Percentiles rank a stretch among this genome's conserved stretches.
phyloP scores from a whole-genome alignment of 2,329 filamentous ascomycete genomes.

The Fusarium fracticaudum region DNA sequence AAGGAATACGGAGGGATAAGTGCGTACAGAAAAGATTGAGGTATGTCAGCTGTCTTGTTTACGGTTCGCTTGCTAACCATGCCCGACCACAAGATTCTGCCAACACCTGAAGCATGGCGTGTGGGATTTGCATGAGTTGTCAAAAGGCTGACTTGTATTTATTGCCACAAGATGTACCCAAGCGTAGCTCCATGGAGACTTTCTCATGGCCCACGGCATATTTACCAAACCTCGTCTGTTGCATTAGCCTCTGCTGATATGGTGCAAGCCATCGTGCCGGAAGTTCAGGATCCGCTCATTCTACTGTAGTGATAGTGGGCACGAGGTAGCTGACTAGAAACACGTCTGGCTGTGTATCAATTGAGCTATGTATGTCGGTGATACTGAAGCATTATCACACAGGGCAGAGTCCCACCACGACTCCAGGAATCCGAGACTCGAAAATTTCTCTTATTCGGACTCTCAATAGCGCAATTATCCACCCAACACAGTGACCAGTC shows the following conservation, averaged over 20 bases:
- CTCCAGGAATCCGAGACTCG: not conserved
- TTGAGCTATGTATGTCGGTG: not conserved
- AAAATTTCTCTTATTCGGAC: conserved; percentile 2
- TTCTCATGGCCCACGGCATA: not conserved
- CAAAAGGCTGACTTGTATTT: not conserved
- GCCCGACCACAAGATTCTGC: not conserved
- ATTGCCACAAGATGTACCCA: not conserved
- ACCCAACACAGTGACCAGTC: not conserved
- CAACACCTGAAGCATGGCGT: too few species aligned
- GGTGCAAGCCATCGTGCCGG: not conserved
- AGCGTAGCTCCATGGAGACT: not conserved
- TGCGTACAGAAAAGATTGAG: not conserved
- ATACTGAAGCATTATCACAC: not conserved
- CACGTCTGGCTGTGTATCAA: not conserved
- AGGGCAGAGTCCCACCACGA: not conserved
- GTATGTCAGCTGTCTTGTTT: not conserved
- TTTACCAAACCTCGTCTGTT: not conserved
- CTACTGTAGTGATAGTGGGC: not conserved
- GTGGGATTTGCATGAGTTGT: not conserved
- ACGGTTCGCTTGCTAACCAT: not conserved
- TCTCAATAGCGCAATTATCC: not conserved
- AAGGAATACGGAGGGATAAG: not conserved
- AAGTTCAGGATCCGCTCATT: not conserved
- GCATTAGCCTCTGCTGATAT: not conserved
- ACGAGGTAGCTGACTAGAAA: not conserved